Evolutionary conservation across 768 basidiomycete genomes (phyloP), one percentile per base, ranked within the genome.

Genomic region (Sutorius australiensis): DNA sequence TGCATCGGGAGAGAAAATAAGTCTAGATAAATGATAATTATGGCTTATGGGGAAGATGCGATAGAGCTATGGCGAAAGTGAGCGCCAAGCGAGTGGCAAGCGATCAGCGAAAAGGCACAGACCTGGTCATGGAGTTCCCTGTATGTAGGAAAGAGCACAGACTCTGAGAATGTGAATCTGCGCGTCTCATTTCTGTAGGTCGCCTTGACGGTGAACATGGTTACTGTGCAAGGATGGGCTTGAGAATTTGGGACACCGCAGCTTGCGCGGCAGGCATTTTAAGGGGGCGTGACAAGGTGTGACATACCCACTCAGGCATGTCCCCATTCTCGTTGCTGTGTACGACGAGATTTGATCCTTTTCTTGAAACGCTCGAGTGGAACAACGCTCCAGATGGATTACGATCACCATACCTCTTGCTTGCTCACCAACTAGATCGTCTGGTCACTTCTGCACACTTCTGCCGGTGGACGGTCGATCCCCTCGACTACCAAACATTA

Each of bases 191-290:
- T 69, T 50, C 78, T 73, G 67, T 88, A 89, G 19, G 86, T 86
- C n/a, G 83, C 87, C 71, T 91, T 91, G 64, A 90, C 79, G 51
- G 81, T 81, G 75, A 89, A 89, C 80, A 85, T 84, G 71, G 74
- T 69, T 59, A 58, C 42, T 50, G 67, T 28, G 24, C 56, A 55
- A 66, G 63, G 30, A 31, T 39, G 56, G 48, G 42, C 36, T 27
- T 61, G 51, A 19, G 32, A 37, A 9, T 14, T 3, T 21, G 36
- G 45, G 51, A 46, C 3, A 34, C 53, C 60, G 60, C 65, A 58
- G 63, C 62, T 48, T 46, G 54, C 46, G 17, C 50, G 0, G 21
- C 36, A 50, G 41, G 41, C 41, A 57, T 64, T 60, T 59, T 61
- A 52, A 32, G 36, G 40, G 36, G 36, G 40, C 16, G 66, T 69